Conservation (phyloP, 768 basidiomycete species). For the Pleurotus citrinopileatus region DNA sequence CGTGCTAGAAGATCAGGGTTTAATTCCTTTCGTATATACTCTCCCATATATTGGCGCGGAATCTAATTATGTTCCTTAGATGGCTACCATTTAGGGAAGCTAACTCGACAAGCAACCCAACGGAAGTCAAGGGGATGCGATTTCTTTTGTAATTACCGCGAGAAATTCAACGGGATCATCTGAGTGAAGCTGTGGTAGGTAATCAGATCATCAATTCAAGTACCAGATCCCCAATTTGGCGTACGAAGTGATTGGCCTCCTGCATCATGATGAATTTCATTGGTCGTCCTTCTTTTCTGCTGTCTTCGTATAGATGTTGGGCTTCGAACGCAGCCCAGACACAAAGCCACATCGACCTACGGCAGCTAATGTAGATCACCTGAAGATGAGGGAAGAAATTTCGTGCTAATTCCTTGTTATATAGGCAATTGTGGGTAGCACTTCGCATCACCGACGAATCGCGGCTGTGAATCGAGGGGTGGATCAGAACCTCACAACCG, state of each 20-base stretch:
- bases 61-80: too few species aligned
- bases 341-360: constrained; percentile 9
- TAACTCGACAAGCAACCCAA: too few species aligned
- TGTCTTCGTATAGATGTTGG: constrained; percentile 10
- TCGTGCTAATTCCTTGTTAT: not conserved
- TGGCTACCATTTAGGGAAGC: too few species aligned
- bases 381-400: not conserved
- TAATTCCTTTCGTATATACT: too few species aligned
- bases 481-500: constrained; percentile 11
- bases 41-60: too few species aligned
- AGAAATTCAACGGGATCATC: not conserved
- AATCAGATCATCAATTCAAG: too few species aligned
- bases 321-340: constrained; percentile 13
- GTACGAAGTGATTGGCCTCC: constrained; percentile 2
- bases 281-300: constrained; percentile 3
- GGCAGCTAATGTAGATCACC: constrained; percentile 3
- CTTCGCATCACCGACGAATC: not conserved
- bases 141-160: not conserved
- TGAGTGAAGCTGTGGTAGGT: not conserved
- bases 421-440: not conserved
- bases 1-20: too few species aligned
- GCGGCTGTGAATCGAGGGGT: not conserved
- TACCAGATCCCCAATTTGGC: too few species aligned
- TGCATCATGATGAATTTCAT: not conserved
- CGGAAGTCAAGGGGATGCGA: too few species aligned